Conservation (phyloP, 768 basidiomycete genomes). For the Leucogyrophana mollusca region DNA sequence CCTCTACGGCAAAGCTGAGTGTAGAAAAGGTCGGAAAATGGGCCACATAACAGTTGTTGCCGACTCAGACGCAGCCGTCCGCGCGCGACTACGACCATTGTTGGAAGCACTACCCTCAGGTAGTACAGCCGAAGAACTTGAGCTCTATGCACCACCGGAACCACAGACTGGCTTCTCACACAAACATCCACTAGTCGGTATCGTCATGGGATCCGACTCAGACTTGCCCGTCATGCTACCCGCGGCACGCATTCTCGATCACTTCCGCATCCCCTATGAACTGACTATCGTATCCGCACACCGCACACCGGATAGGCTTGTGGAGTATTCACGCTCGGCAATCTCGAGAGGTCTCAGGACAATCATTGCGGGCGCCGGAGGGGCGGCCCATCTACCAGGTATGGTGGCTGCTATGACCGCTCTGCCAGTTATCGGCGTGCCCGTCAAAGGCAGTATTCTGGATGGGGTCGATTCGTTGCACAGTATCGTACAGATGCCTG, state of each 20-base stretch:
- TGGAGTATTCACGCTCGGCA: constrained; percentile 79
- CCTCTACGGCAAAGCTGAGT: constrained; percentile 92
- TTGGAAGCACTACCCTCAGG: constrained; percentile 61
- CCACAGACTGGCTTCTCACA: constrained; percentile 57
- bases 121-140: constrained; percentile 42
- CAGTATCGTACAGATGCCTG: constrained; percentile 99
- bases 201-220: constrained; percentile 99
- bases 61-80: constrained; percentile 72
- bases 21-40: constrained; percentile 93
- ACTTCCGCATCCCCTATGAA: constrained; percentile 87
- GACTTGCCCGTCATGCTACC: constrained; percentile 94
- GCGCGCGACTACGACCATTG: constrained; percentile 67
- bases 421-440: constrained; percentile 93
- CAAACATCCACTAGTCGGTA: constrained; percentile 74
- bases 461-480: constrained; percentile 97
- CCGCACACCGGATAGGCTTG: constrained; percentile 85
- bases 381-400: constrained; percentile 95
- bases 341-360: constrained; percentile 61
- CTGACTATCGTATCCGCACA: constrained; percentile 96
- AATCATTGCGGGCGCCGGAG: constrained; percentile 96
- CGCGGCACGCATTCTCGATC: constrained; percentile 79
- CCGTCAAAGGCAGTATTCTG: constrained; percentile 90
- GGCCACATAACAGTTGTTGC: constrained; percentile 94
- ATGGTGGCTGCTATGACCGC: constrained; percentile 97
- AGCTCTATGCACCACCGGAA: constrained; percentile 50